phyloP scores from a whole-genome alignment of 768 basidiomycete genomes.

The Podaxis rugospora region DNA sequence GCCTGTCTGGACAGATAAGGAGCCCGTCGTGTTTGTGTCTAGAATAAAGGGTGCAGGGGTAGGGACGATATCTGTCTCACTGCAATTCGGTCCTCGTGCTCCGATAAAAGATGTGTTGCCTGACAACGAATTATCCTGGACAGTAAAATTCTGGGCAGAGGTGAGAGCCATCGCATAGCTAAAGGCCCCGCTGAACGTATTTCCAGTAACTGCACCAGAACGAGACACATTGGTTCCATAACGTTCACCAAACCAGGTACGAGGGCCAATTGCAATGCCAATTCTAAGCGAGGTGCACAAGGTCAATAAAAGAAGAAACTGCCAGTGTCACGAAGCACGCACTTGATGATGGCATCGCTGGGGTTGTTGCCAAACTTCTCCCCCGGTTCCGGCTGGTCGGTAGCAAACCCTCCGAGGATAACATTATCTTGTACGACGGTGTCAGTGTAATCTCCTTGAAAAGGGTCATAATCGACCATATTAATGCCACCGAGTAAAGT shows the following conservation, averaged over 20 bases:
- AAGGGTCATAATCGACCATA: constrained; percentile 70
- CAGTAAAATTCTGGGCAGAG: constrained; percentile 61
- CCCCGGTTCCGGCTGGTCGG: constrained; percentile 31
- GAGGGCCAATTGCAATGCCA: constrained; percentile 77
- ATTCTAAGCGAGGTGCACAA: constrained; percentile 39
- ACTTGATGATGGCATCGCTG: constrained; percentile 70
- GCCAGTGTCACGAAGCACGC: constrained; percentile 17
- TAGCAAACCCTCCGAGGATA: constrained; percentile 68
- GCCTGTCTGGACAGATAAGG: constrained; percentile 43
- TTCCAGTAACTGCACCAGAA: constrained; percentile 50
- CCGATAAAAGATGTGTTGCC: constrained; percentile 79
- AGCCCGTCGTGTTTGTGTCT: constrained; percentile 36
- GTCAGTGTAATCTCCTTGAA: constrained; percentile 57
- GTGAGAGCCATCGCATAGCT: constrained; percentile 68
- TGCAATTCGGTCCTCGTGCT: constrained; percentile 62
- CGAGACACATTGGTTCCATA: constrained; percentile 50
- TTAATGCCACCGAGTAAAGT: constrained; percentile 76
- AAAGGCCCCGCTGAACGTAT: constrained; percentile 63
- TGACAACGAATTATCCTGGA: constrained; percentile 53
- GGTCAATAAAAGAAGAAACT: not conserved
- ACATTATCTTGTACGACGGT: constrained; percentile 64
- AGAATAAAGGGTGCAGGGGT: constrained; percentile 56
- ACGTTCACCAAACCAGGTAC: constrained; percentile 65
- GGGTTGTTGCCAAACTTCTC: constrained; percentile 51
- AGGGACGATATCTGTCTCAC: constrained; percentile 42